Percentiles rank a stretch among this genome's conserved stretches.
Evolutionary conservation across 1,284 basidiomycete species (phyloP).

Genomic region (Cutaneotrichosporon spelunceum): DNA sequence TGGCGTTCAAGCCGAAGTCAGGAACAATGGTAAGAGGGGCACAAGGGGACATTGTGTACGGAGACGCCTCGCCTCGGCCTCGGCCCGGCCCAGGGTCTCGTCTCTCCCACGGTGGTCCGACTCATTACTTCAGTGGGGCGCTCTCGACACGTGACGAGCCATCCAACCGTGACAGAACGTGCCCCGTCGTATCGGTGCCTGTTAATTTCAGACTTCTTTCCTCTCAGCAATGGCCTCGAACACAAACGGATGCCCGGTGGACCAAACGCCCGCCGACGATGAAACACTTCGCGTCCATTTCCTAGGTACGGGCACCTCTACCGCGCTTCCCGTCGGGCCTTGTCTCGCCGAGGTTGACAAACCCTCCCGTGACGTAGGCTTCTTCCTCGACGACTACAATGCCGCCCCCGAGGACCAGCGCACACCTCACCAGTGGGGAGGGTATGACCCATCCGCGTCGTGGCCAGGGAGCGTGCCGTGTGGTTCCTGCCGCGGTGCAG

Average conservation of each 20-base stretch:
- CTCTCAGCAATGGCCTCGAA: not conserved
- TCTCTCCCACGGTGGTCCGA: no score
- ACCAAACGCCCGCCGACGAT: not conserved
- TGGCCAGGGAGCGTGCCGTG: conserved; percentile 47
- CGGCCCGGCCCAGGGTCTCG: no score
- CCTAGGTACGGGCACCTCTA: conserved; percentile 51
- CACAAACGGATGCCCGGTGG: not conserved
- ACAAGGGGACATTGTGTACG: no score
- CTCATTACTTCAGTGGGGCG: no score
- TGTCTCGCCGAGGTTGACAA: conserved; percentile 35
- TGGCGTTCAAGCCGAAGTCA: no score
- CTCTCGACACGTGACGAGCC: no score
- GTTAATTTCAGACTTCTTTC: not conserved
- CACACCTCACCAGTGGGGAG: conserved; percentile 15
- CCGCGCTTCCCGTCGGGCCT: conserved; percentile 48
- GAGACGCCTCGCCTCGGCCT: no score
- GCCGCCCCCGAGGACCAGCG: conserved; percentile 5
- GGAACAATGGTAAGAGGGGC: no score
- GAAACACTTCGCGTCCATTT: conserved; percentile 43
- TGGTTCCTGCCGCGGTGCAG: conserved; percentile 42
- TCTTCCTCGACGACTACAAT: conserved; percentile 22
- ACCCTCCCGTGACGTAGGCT: conserved; percentile 22
- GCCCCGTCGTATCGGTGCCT: no score
- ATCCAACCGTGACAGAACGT: no score
- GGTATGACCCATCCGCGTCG: conserved; percentile 31